These are phyloP conservation scores for Arctium lappa DNA, from an alignment of 129 eudicot genomes.

Conservation along the genomic window DNA sequence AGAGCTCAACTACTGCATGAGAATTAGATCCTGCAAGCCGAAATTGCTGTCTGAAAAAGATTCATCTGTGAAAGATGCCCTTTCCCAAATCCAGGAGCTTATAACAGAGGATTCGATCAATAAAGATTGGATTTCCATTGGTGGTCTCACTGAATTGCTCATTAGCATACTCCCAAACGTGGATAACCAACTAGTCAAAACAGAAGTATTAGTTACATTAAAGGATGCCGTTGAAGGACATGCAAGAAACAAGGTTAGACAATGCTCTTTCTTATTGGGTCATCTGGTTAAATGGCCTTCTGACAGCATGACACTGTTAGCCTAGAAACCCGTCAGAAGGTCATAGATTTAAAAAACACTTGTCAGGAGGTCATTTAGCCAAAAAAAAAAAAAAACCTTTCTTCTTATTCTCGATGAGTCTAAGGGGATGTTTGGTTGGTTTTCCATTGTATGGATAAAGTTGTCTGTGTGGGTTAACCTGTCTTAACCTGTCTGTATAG, in stretches of 20 bases:
- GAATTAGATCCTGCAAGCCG: constrained; percentile 46
- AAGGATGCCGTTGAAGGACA: constrained; percentile 48
- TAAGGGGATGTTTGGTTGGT: too few species aligned
- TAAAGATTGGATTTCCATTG: constrained; percentile 61
- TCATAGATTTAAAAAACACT: too few species aligned
- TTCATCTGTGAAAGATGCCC: constrained; percentile 37
- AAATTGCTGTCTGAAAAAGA: constrained; percentile 32
- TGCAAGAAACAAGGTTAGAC: constrained; percentile 52
- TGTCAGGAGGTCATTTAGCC: not conserved
- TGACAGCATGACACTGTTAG: not conserved
- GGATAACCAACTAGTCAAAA: constrained; percentile 28
- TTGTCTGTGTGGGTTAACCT: too few species aligned
- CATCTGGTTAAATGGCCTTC: not conserved
- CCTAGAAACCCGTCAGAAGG: not conserved
- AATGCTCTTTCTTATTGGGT: not conserved
- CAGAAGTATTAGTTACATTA: constrained; percentile 36
- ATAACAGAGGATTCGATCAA: constrained; percentile 49
- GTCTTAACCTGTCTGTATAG: too few species aligned
- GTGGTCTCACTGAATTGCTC: constrained; percentile 48
- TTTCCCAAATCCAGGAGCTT: constrained; percentile 47
- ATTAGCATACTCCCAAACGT: constrained; percentile 36
- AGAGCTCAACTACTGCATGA: constrained; percentile 55
- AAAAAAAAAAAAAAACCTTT: not conserved
- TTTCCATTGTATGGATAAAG: too few species aligned
- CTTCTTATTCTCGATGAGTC: not conserved